Evolutionary conservation across 805 yeast species (phyloP).

Genomic region (Barnettozyma wickerhamii): DNA sequence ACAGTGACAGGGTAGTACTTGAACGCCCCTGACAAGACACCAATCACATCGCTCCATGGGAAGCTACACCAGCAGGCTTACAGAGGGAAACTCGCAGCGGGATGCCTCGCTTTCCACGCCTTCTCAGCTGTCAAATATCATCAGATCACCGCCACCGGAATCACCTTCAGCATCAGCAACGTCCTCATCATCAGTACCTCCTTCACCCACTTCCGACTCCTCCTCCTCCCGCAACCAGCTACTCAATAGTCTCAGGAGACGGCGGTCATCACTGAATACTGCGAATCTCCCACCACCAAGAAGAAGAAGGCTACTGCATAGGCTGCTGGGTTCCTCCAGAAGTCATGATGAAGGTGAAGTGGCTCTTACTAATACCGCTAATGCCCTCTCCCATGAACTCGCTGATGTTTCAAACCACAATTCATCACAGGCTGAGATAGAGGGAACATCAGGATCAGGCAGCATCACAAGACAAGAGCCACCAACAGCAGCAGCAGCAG

Average conservation of each 20-base stretch:
- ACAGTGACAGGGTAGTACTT: too few species aligned
- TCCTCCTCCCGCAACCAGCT: slow-evolving; percentile 3
- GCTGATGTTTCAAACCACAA: neutral
- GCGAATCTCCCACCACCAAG: slow-evolving; percentile 16
- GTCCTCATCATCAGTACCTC: slow-evolving; percentile 1
- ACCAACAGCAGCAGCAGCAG: too few species aligned
- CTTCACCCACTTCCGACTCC: neutral
- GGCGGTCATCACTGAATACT: slow-evolving; percentile 21
- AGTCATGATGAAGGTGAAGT: neutral
- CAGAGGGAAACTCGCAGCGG: neutral
- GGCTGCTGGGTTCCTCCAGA: slow-evolving; percentile 20
- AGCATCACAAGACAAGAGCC: slow-evolving; percentile 5
- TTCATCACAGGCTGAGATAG: slow-evolving; percentile 1
- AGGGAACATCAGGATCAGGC: slow-evolving; percentile 8
- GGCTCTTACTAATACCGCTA: neutral
- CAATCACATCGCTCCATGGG: neutral
- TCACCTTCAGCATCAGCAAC: neutral
- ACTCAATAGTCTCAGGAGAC: slow-evolving; percentile 17
- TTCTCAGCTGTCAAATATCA: neutral
- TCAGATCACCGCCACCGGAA: neutral
- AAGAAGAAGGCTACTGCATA: slow-evolving; percentile 19
- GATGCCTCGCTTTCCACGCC: neutral
- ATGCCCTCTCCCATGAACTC: neutral
- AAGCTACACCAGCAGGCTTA: neutral
- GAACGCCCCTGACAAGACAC: neutral